Evolutionary conservation across 108 stramenopile genomes (phyloP).

Genomic region (Fistulifera pelliculosa): DNA sequence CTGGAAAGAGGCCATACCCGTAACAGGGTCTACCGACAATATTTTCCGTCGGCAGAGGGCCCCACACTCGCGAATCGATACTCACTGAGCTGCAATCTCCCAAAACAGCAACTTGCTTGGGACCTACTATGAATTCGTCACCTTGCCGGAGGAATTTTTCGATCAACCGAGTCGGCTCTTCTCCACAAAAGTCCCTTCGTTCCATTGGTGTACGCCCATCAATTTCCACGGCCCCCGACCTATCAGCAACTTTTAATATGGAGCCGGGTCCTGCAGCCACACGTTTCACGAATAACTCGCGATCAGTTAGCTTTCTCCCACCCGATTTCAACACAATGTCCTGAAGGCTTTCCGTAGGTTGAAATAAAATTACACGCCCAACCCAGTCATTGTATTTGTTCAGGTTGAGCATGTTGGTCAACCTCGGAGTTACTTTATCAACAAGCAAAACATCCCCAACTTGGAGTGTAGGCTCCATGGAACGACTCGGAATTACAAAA

Average conservation of each 20-base stretch:
- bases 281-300: constrained; percentile 64
- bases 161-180: constrained; percentile 35
- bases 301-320: constrained; percentile 20
- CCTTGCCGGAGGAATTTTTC: constrained; percentile 23
- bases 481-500: constrained; percentile 42
- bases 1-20: constrained; percentile 27
- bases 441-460: constrained; percentile 56
- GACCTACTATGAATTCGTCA: constrained; percentile 8
- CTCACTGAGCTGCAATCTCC: constrained; percentile 57
- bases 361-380: constrained; percentile 48
- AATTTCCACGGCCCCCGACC: constrained; percentile 27
- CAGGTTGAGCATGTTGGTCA: not conserved
- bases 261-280: constrained; percentile 47
- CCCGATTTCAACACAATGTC: constrained; percentile 28
- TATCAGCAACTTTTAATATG: constrained; percentile 23
- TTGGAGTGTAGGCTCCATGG: constrained; percentile 53
- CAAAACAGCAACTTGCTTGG: constrained; percentile 37
- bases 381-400: constrained; percentile 2
- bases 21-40: constrained; percentile 42
- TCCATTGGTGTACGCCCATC: constrained; percentile 21
- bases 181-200: constrained; percentile 25
- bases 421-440: constrained; percentile 45
- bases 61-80: constrained; percentile 65
- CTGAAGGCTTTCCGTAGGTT: constrained; percentile 29
- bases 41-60: constrained; percentile 24